phyloP scores from a whole-genome alignment of 148 eudicot species.

The Oxyria digyna region DNA sequence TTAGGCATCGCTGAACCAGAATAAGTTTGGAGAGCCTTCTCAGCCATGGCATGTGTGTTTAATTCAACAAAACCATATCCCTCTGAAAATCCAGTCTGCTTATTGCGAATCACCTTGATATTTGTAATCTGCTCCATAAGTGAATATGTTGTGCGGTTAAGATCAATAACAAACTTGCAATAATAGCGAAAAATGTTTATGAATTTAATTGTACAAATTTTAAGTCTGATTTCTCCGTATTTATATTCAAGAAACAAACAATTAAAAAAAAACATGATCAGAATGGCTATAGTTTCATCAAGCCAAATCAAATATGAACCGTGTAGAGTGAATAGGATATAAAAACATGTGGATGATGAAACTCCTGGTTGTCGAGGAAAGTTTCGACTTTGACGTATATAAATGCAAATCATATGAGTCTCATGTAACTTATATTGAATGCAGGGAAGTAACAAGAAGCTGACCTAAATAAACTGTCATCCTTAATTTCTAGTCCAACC shows the following conservation, averaged over 20 bases:
- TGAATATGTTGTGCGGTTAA: not conserved
- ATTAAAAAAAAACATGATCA: not conserved
- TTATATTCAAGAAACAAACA: not conserved
- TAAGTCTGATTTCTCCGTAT: not conserved
- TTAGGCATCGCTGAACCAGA: constrained; percentile 59
- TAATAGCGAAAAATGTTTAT: not conserved
- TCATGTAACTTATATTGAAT: not conserved
- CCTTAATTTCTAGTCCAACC: not conserved
- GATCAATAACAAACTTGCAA: not conserved
- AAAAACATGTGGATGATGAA: too few species aligned
- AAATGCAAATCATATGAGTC: not conserved
- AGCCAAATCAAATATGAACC: not conserved
- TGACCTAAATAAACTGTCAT: not conserved
- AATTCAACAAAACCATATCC: constrained; percentile 97
- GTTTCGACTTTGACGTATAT: too few species aligned
- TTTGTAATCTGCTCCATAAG: not conserved
- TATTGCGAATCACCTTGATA: constrained; percentile 85
- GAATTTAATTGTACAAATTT: not conserved
- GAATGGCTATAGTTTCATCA: not conserved
- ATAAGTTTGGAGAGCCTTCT: constrained; percentile 55
- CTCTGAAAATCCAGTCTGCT: constrained; percentile 70
- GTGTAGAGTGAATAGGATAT: too few species aligned
- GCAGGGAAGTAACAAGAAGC: not conserved
- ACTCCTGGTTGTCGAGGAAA: too few species aligned
- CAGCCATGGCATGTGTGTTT: constrained; percentile 57